phyloP scores from a whole-genome alignment of 1,284 basidiomycete genomes.

The Pseudozyma flocculosa region DNA sequence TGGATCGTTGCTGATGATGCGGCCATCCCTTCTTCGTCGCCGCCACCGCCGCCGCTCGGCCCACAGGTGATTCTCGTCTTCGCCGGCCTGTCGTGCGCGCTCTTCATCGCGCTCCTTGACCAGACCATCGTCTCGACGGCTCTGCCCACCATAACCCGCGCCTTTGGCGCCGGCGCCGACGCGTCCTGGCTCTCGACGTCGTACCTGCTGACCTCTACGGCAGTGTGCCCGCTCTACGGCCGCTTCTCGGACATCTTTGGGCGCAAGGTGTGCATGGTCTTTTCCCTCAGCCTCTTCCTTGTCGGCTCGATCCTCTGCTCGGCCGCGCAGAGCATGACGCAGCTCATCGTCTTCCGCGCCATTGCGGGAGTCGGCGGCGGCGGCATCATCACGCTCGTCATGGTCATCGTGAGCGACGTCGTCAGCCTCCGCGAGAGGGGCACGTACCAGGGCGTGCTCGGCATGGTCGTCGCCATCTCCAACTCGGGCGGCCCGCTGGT shows the following conservation, averaged over 20 bases:
- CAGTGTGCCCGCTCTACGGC: conserved; percentile 56
- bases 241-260: conserved; percentile 69
- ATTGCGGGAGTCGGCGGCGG: conserved; percentile 71
- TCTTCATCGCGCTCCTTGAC: conserved; percentile 56
- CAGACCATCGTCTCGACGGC: conserved; percentile 58
- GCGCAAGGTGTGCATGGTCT: conserved; percentile 68
- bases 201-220: conserved; percentile 59
- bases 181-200: conserved; percentile 61
- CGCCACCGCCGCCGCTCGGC: too few relatives aligned
- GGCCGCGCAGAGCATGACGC: conserved; percentile 61
- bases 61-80: conserved; percentile 68
- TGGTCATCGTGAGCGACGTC: conserved; percentile 56
- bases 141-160: conserved; percentile 50
- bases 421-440: conserved; percentile 41
- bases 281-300: conserved; percentile 66
- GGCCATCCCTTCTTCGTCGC: too few relatives aligned
- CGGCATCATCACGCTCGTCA: conserved; percentile 68
- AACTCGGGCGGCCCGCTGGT: conserved; percentile 41
- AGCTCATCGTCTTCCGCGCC: conserved; percentile 72
- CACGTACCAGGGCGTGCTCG: conserved; percentile 43
- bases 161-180: conserved; percentile 45
- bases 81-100: conserved; percentile 63
- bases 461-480: conserved; percentile 34
- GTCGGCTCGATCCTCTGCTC: conserved; percentile 58
- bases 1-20: too few relatives aligned